Percentiles rank a stretch among this genome's conserved stretches.
Conservation (phyloP, 176 grass and related monocot species). For the Avena eriantha region DNA sequence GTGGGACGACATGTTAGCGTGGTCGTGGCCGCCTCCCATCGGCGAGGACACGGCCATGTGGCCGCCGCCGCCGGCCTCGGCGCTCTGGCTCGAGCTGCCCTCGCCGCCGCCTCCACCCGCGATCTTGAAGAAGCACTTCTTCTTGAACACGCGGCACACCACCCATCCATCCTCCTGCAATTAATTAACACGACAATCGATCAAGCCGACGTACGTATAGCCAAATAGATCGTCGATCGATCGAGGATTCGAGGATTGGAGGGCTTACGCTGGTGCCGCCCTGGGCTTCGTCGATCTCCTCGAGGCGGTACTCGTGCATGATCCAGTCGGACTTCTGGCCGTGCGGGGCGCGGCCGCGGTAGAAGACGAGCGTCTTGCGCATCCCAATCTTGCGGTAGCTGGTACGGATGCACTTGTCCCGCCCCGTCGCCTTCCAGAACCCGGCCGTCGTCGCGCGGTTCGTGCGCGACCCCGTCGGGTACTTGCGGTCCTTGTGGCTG, state of each 20-base stretch:
- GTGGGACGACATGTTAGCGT: conserved; percentile 45
- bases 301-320: conserved; percentile 90
- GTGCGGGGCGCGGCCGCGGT: conserved; percentile 92
- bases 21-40: conserved; percentile 43
- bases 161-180: conserved; percentile 98
- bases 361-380: conserved; percentile 99
- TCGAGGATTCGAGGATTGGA: not conserved
- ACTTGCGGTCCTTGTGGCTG: conserved; percentile 99
- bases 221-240: too few relatives aligned
- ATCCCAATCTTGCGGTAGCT: conserved; percentile 97
- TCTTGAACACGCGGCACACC: conserved; percentile 97
- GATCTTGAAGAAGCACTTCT: conserved; percentile 98
- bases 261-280: conserved; percentile 50
- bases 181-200: not conserved
- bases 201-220: too few relatives aligned
- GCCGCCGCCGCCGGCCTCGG: conserved; percentile 36
- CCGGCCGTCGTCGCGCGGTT: conserved; percentile 87
- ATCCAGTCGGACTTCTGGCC: conserved; percentile 98
- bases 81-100: conserved; percentile 54
- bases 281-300: conserved; percentile 70
- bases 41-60: conserved; percentile 50
- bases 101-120: conserved; percentile 55
- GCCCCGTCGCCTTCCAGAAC: conserved; percentile 97
- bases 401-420: conserved; percentile 99
- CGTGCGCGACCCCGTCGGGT: conserved; percentile 93